These are phyloP conservation scores for Avicennia marina DNA, from an alignment of 257 asterid genomes.

Conservation along the genomic window DNA sequence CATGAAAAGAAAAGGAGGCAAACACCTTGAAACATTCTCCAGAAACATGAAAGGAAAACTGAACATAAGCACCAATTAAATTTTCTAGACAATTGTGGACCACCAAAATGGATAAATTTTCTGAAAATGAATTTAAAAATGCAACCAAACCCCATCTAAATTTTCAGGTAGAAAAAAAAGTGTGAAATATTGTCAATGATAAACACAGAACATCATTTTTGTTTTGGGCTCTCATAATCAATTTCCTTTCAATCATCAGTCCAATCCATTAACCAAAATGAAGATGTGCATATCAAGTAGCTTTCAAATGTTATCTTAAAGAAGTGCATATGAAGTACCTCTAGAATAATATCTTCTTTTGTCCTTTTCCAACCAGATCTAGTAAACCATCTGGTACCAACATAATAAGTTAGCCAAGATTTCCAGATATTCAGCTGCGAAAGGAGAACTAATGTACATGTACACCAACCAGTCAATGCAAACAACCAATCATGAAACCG, in stretches of 20 bases:
- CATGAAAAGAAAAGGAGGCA: not conserved
- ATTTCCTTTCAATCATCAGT: slow-evolving; percentile 11
- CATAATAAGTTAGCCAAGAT: slow-evolving; percentile 20
- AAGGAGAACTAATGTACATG: not conserved
- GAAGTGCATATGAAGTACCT: slow-evolving; percentile 42
- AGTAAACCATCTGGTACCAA: slow-evolving; percentile 72
- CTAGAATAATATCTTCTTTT: slow-evolving; percentile 59
- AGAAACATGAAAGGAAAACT: no score
- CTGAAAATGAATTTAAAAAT: not conserved
- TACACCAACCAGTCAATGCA: slow-evolving; percentile 6
- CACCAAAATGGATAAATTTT: not conserved
- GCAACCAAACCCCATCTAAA: not conserved
- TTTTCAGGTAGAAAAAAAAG: no score
- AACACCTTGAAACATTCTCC: no score
- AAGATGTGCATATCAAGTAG: not conserved
- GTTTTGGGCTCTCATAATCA: not conserved
- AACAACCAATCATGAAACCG: slow-evolving; percentile 9
- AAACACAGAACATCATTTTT: no score
- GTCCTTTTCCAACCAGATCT: slow-evolving; percentile 87
- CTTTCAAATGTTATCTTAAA: not conserved
- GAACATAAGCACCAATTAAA: no score
- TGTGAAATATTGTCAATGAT: no score
- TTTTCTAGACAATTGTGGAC: no score
- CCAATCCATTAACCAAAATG: not conserved
- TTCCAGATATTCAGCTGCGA: slow-evolving; percentile 7